Evolutionary conservation across 1,139 yeast species (phyloP), one percentile per base, ranked within the genome.

Genomic region (Kurtzmaniella quercitrusa): DNA sequence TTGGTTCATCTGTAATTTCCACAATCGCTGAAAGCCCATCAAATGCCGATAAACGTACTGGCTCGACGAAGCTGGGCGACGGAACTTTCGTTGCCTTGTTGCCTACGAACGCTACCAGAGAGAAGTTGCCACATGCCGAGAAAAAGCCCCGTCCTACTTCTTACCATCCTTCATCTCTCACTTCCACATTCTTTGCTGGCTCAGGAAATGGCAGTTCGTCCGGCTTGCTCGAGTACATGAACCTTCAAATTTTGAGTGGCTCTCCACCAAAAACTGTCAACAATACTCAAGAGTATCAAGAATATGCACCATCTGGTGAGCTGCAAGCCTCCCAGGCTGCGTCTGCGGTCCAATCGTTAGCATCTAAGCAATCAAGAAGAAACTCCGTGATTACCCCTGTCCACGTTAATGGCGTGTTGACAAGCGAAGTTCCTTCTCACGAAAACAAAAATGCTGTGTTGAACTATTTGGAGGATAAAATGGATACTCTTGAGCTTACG

Each of bases 61-160:
- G 37, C 9, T 22, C 26, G 14, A 26, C n/a, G 15, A 23, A 21
- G 22, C 41, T 15, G 15, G 38, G 28, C 34, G 26, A 36, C 33
- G 45, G 36, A 32, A 35, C 40, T 14, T 38, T 38, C 35, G 41
- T 38, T 21, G 40, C 37, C 9, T 44, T 42, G 17, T 36, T 41
- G 12, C 42, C 46, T 12, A 8, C 35, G 4, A 43, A 55, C 15
- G 32, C 55, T 11, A 47, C 56, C 9, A 41, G 60, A 44, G 59
- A 56, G 42, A 65, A 66, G 52, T 60, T 71, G 43, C 76, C 76
- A 17, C 73, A 65, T 44, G 60, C 72, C 11, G 64, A 63, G 40
- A 76, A 79, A 58, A 82, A 77, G 54, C 89, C 88, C 42, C 76
- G 94, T 59, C 93, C 94, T 38, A 84, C 91, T 0, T 84, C 91